Evolutionary conservation across 768 basidiomycete species (phyloP), one percentile per base, ranked within the genome.

Genomic region (Podaxis sp.): DNA sequence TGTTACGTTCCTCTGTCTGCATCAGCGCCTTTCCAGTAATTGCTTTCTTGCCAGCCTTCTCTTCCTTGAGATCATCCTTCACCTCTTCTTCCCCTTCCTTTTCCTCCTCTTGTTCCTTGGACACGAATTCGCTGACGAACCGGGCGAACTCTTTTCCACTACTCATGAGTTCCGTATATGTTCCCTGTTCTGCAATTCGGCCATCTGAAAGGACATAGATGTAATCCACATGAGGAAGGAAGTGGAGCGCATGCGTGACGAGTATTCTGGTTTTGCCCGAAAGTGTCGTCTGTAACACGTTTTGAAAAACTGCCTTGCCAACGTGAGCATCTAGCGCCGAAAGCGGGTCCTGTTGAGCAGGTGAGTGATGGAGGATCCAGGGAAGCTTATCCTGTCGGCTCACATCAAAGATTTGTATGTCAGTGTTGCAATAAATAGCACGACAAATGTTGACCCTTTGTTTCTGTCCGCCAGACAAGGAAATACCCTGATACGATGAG

Each of bases 301-400:
- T 88, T 68, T 90, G 84, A 76, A 96, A 94, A 13, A 95, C 86
- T 2, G 85, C 81, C 71, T 90, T 91, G 42, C 93, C 94, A 52
- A 96, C 93, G 68, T 95, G 93, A 4, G 93, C 93, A 69, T 98
- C 95, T 10, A 98, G 81, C 23, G 93, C 93, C n/a, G 89, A 91
- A 9, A 94, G 76, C 4, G 92, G 92, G 66, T 94, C 93, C 84
- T 44, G 9, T 44, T 87, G 46, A 6, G 51, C 16, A 32, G 6
- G 16, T 59, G 25, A 64, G 21, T 28, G 46, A 47, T 27, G 32
- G 48, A 13, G 27, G 23, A 14, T 37, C 13, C 1, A 57, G 28
- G 36, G 6, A 54, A 35, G 48, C 23, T 36, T 35, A 47, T 14
- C 32, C 50, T 36, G 50, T 35, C 21, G n/a, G 63, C 79, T 28